These are phyloP conservation scores for Ophiostoma triangulosporum DNA, from an alignment of 2,329 filamentous ascomycete species.

Conservation along the genomic window DNA sequence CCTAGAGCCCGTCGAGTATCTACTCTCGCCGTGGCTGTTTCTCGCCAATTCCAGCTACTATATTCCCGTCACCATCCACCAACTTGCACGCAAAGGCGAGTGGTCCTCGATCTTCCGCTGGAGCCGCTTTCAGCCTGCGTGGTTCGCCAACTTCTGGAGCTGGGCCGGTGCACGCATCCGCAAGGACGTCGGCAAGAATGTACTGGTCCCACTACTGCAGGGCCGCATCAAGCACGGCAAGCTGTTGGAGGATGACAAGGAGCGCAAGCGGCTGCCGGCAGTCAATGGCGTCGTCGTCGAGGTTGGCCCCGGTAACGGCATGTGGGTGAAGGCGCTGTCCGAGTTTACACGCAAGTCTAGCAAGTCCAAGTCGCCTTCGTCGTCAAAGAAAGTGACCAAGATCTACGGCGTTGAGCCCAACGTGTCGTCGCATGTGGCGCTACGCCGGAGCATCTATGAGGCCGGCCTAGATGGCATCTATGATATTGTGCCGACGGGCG, in stretches of 20 bases:
- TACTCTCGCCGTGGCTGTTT: constrained; percentile 39
- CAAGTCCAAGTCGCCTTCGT: not conserved
- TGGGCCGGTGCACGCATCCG: constrained; percentile 37
- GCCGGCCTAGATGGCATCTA: constrained; percentile 44
- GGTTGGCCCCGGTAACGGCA: constrained; percentile 46
- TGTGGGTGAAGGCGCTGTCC: constrained; percentile 35
- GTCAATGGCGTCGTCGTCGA: constrained; percentile 43
- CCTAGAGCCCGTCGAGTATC: constrained; percentile 16
- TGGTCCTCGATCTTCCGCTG: constrained; percentile 27
- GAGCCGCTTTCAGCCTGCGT: constrained; percentile 30
- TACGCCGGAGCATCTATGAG: constrained; percentile 33
- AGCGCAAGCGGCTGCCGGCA: constrained; percentile 19
- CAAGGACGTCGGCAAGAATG: constrained; percentile 23
- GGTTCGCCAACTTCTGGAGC: constrained; percentile 51
- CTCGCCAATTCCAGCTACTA: constrained; percentile 33
- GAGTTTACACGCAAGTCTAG: not conserved
- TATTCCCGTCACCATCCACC: constrained; percentile 36
- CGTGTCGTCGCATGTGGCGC: constrained; percentile 31
- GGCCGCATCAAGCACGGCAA: constrained; percentile 31
- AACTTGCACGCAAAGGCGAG: constrained; percentile 25
- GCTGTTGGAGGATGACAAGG: constrained; percentile 16
- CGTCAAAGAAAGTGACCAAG: constrained; percentile 22
- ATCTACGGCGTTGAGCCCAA: constrained; percentile 56
- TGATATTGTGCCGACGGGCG: constrained; percentile 47
- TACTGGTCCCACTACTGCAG: constrained; percentile 41